Evolutionary conservation across 805 yeast species (phyloP).

Genomic region (Hermanozyma aechmeae): DNA sequence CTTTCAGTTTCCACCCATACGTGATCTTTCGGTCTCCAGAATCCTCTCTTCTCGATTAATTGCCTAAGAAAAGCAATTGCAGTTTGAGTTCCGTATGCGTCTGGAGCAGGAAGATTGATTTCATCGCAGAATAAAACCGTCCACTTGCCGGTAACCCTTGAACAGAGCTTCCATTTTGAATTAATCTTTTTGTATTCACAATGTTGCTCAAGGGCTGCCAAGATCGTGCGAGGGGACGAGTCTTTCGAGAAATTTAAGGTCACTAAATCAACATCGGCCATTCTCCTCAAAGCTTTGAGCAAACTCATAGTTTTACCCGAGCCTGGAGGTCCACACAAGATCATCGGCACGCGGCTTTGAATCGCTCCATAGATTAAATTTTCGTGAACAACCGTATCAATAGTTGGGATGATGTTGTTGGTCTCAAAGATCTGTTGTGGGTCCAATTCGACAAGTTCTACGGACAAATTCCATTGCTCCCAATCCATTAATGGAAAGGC

Average conservation of each 20-base stretch:
- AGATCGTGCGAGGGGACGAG: conserved; percentile 51
- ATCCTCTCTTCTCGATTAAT: conserved; percentile 63
- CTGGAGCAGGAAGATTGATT: conserved; percentile 70
- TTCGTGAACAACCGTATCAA: conserved; percentile 68
- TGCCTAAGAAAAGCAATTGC: conserved; percentile 69
- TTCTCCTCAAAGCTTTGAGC: conserved; percentile 52
- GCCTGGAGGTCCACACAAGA: conserved; percentile 95
- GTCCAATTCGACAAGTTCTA: conserved; percentile 39
- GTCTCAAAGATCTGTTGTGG: conserved; percentile 53
- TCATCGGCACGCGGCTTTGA: conserved; percentile 46
- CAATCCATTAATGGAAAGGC: too few species aligned
- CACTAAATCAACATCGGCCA: conserved; percentile 49
- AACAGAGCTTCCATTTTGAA: conserved; percentile 46
- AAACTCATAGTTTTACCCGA: conserved; percentile 94
- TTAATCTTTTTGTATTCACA: conserved; percentile 51
- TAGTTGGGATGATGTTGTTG: conserved; percentile 64
- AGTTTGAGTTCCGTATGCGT: conserved; percentile 63
- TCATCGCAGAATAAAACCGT: conserved; percentile 88
- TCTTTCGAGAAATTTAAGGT: conserved; percentile 80
- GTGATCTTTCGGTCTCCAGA: conserved; percentile 54
- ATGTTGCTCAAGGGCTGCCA: conserved; percentile 61
- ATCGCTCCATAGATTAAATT: conserved; percentile 47
- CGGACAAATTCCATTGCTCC: conserved; percentile 28
- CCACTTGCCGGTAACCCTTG: conserved; percentile 55
- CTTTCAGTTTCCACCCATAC: conserved; percentile 59